Evolutionary conservation across 2,329 filamentous ascomycete genomes (phyloP), one percentile per base, ranked within the genome.

Genomic region (Fusarium marasasianum): DNA sequence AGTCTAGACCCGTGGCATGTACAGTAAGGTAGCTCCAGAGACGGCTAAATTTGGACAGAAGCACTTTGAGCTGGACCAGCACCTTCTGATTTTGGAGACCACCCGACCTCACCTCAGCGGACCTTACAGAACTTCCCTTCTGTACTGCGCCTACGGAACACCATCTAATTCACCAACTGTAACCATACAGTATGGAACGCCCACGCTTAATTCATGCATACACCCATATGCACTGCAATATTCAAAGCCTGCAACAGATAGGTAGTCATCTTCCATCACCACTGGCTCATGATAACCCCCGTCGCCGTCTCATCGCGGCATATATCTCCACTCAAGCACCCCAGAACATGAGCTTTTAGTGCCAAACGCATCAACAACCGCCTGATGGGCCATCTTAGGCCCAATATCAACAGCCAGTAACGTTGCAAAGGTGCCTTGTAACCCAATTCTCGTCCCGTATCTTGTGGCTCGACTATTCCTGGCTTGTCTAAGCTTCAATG

Each of bases 321-420:
- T 48, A 33, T 35, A 55, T 74, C 67, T 69, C 71, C 66, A 74
- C 71, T 40, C 45, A 47, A 63, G 40, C 43, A 73, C 72, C 68
- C 63, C 68, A 71, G 56, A 68, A 41, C 50, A 63, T 55, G 56
- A 60, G 54, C 53, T 41, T 64, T 73, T 75, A 73, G 68, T 67
- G 61, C 72, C 65, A 60, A 69, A 62, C 55, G 65, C 67, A 68
- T 72, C 71, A 76, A 67, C 73, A 76, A 69, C 69, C 75, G 75
- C 76, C 69, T 72, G 69, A 69, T 48, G 53, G 44, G 31, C 60
- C 58, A 50, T 50, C 60, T 61, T 75, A 73, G 72, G 57, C 60
- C 64, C 48, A 75, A 64, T 44, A 56, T 59, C 65, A 47, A 54
- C 63, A 70, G 63, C 76, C 76, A 78, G 75, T 78, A 67, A 67